These are phyloP conservation scores for Euptelea pleiosperma DNA, from an alignment of 164 flowering plant species.

Conservation along the genomic window DNA sequence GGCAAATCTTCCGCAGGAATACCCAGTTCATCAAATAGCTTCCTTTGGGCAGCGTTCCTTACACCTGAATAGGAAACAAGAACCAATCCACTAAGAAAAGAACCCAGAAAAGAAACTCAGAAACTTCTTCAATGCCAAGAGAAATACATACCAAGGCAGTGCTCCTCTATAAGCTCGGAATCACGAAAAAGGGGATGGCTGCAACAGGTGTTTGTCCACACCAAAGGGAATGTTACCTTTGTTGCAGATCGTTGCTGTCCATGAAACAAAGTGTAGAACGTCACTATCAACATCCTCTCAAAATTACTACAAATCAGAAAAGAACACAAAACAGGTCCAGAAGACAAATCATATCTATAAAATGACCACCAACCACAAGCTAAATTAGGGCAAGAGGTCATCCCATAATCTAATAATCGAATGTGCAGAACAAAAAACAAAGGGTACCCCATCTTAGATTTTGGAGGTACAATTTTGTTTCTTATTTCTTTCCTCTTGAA, in stretches of 20 bases:
- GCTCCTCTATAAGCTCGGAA: slow-evolving; percentile 83
- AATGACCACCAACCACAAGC: too few species aligned
- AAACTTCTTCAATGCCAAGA: not conserved
- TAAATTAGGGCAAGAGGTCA: too few species aligned
- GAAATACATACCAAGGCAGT: slow-evolving; percentile 58
- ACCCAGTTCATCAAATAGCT: slow-evolving; percentile 92
- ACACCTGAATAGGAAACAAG: slow-evolving; percentile 46
- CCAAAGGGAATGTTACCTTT: slow-evolving; percentile 92
- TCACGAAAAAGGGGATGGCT: slow-evolving; percentile 96
- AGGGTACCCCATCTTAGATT: too few species aligned
- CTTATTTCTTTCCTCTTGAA: too few species aligned
- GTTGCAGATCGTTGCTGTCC: slow-evolving; percentile 97
- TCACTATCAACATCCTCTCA: not conserved
- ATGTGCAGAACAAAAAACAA: too few species aligned
- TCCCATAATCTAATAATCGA: too few species aligned
- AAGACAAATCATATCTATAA: not conserved
- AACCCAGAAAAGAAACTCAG: not conserved
- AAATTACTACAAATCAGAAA: not conserved
- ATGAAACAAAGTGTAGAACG: slow-evolving; percentile 6
- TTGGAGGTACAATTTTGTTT: too few species aligned
- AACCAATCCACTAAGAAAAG: not conserved
- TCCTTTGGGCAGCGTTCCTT: slow-evolving; percentile 96
- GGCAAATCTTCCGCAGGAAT: slow-evolving; percentile 86
- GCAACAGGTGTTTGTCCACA: slow-evolving; percentile 99
- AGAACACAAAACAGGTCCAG: not conserved